phyloP scores from a whole-genome alignment of 768 basidiomycete genomes.

The Xerocomellus chrysenteron region DNA sequence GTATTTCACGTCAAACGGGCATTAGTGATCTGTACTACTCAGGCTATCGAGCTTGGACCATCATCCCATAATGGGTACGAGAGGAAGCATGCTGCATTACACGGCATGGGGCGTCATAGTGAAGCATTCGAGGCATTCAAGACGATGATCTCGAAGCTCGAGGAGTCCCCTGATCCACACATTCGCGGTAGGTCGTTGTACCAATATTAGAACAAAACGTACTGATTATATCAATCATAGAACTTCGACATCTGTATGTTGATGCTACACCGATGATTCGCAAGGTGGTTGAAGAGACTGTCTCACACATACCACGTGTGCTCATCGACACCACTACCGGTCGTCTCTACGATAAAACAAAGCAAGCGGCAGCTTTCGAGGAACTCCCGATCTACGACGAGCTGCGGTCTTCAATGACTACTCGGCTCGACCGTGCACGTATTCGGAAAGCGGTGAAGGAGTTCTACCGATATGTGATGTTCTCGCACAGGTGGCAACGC shows the following conservation, averaged over 20 bases:
- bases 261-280: not conserved
- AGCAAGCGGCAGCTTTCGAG: not conserved
- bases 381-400: not conserved
- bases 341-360: not conserved
- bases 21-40: not conserved
- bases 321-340: not conserved
- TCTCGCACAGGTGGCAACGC: slow-evolving; percentile 2
- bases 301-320: not conserved
- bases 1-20: too few relatives aligned
- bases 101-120: not conserved
- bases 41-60: not conserved
- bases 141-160: not conserved
- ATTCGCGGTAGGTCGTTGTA: not conserved
- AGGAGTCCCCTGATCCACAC: not conserved
- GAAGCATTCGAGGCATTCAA: not conserved
- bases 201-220: not conserved
- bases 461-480: slow-evolving; percentile 4
- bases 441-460: not conserved
- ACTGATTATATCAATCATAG: not conserved
- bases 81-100: not conserved
- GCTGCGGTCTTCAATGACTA: not conserved
- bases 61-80: not conserved
- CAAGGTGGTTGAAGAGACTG: not conserved
- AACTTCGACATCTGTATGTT: not conserved
- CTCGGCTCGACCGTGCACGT: not conserved